Conservation (phyloP, 208 protist genomes). For the Herpetomonas samuelpessoai region DNA sequence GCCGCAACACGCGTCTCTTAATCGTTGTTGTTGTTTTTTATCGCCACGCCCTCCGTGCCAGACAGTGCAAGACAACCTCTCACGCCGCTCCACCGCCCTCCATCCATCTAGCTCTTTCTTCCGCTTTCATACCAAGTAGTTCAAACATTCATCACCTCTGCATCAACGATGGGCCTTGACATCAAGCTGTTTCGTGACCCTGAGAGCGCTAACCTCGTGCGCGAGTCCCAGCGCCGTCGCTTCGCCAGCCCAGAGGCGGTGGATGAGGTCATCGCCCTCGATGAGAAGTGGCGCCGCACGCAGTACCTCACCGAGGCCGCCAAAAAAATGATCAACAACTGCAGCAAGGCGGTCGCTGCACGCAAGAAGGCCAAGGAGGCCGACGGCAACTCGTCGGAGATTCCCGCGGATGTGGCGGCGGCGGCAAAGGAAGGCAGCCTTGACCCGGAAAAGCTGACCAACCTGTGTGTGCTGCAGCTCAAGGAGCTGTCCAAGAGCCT, state of each 20-base stretch:
- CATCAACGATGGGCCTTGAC: constrained; percentile 95
- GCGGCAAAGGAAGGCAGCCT: constrained; percentile 58
- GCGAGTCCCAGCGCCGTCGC: constrained; percentile 95
- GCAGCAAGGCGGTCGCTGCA: constrained; percentile 86
- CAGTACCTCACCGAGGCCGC: constrained; percentile 79
- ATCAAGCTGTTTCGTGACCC: constrained; percentile 96
- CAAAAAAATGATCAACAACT: constrained; percentile 90
- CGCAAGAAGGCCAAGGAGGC: constrained; percentile 94
- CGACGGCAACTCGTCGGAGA: constrained; percentile 61
- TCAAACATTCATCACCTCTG: too few relatives aligned
- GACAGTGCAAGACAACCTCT: too few relatives aligned
- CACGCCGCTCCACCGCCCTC: neutral
- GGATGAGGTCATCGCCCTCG: constrained; percentile 90
- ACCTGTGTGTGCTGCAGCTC: constrained; percentile 87
- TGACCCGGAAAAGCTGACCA: constrained; percentile 44
- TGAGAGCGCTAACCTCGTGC: constrained; percentile 92
- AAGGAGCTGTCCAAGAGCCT: constrained; percentile 87
- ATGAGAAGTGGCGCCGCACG: constrained; percentile 90
- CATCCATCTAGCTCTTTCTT: neutral
- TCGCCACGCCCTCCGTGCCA: too few relatives aligned
- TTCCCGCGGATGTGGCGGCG: constrained; percentile 53
- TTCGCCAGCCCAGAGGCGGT: constrained; percentile 88
- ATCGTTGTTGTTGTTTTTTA: too few relatives aligned
- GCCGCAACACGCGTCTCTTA: too few relatives aligned
- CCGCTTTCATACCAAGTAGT: neutral